phyloP scores from a whole-genome alignment of 2,329 filamentous ascomycete species.

The Setomelanomma holmii region DNA sequence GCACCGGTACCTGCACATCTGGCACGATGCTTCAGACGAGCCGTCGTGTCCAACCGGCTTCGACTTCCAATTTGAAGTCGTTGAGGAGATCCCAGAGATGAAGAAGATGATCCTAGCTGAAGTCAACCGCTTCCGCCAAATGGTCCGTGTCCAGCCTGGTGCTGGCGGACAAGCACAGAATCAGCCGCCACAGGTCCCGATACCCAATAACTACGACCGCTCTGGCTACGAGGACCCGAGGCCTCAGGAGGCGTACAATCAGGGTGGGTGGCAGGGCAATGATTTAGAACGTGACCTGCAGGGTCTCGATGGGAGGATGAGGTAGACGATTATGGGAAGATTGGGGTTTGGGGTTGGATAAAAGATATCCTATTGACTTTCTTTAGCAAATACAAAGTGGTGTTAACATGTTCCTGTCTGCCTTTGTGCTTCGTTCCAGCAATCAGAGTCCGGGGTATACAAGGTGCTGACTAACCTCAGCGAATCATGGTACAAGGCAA shows the following conservation, averaged over 20 bases:
- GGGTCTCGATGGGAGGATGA: slow-evolving; percentile 46
- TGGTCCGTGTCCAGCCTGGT: slow-evolving; percentile 55
- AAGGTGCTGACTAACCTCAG: no score
- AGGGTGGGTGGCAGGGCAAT: slow-evolving; percentile 43
- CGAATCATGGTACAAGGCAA: no score
- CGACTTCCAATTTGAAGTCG: slow-evolving; percentile 98
- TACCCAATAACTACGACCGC: slow-evolving; percentile 66
- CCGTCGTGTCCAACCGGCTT: slow-evolving; percentile 92
- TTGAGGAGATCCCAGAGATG: slow-evolving; percentile 95
- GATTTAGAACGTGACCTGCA: slow-evolving; percentile 59
- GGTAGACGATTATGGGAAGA: slow-evolving; percentile 13
- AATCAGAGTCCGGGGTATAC: no score
- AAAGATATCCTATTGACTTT: slow-evolving; percentile 5
- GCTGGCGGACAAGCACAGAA: slow-evolving; percentile 43
- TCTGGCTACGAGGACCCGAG: slow-evolving; percentile 67
- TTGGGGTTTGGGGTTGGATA: slow-evolving; percentile 13
- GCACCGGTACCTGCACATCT: slow-evolving; percentile 95
- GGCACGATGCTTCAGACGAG: slow-evolving; percentile 97
- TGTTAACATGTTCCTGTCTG: no score
- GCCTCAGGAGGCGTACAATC: slow-evolving; percentile 63
- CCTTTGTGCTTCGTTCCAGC: no score
- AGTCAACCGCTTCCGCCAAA: slow-evolving; percentile 80
- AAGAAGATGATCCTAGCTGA: slow-evolving; percentile 97
- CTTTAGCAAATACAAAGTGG: not conserved
- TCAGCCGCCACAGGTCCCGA: slow-evolving; percentile 63